phyloP scores from a whole-genome alignment of 2,329 filamentous ascomycete genomes.

The Apiospora koreana region DNA sequence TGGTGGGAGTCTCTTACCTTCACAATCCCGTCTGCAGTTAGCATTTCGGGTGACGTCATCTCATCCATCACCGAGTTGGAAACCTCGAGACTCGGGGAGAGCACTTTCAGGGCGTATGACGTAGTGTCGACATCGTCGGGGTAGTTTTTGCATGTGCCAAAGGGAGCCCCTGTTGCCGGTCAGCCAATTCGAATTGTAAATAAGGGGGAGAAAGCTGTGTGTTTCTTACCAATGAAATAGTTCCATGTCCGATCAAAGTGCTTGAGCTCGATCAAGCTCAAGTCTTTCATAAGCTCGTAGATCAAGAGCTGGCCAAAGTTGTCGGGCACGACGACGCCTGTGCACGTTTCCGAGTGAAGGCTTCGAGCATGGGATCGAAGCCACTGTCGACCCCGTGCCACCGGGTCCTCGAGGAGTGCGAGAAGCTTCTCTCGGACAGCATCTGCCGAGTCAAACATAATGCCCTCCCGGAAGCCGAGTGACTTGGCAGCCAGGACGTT shows the following conservation, averaged over 20 bases:
- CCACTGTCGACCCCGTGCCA: not conserved
- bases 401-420: not conserved
- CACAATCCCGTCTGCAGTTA: not conserved
- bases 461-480: not conserved
- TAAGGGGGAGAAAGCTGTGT: not conserved
- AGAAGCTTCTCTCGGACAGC: not conserved
- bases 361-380: not conserved
- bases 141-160: not conserved
- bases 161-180: not conserved
- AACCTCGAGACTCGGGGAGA: not conserved
- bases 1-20: not conserved
- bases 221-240: not conserved
- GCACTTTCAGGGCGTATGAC: not conserved
- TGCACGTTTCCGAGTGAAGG: not conserved
- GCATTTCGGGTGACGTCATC: not conserved
- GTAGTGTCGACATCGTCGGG: conserved; percentile 1
- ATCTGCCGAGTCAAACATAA: not conserved
- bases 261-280: not conserved
- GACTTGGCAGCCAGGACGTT: conserved; percentile 5
- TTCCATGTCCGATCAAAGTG: conserved; percentile 5
- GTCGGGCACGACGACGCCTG: conserved; percentile 2
- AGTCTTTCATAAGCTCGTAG: not conserved
- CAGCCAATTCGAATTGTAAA: not conserved
- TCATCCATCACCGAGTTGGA: not conserved
- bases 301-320: not conserved